Conservation (phyloP, 1,284 basidiomycete species). For the Ustilago esculenta region DNA sequence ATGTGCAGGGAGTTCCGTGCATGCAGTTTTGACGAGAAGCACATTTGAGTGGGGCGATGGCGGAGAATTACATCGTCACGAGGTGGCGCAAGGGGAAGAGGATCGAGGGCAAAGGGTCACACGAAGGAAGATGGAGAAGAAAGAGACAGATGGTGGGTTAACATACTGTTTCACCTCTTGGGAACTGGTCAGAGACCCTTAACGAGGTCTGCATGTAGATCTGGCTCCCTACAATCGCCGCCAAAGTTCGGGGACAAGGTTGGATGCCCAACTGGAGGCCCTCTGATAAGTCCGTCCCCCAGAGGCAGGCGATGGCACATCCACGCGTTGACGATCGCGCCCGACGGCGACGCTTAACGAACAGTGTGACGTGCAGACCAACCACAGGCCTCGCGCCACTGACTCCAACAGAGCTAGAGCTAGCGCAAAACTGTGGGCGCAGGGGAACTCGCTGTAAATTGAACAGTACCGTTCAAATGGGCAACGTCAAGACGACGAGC, state of each 20-base stretch:
- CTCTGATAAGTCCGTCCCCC: neutral
- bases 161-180: neutral
- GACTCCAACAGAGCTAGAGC: slow-evolving; percentile 6
- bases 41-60: neutral
- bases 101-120: slow-evolving; percentile 20
- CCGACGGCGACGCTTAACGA: too few relatives aligned
- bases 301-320: too few relatives aligned
- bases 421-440: slow-evolving; percentile 11
- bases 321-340: too few relatives aligned
- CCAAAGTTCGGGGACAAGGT: slow-evolving; percentile 14
- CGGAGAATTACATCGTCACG: slow-evolving; percentile 18
- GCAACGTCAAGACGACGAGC: neutral
- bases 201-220: slow-evolving; percentile 16
- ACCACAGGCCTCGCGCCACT: too few relatives aligned
- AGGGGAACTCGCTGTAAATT: slow-evolving; percentile 11
- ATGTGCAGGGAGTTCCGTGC: too few relatives aligned
- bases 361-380: too few relatives aligned
- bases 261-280: neutral
- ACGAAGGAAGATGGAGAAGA: neutral
- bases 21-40: too few relatives aligned
- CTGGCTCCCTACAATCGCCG: slow-evolving; percentile 1
- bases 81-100: slow-evolving; percentile 9
- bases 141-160: slow-evolving; percentile 2
- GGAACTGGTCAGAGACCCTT: slow-evolving; percentile 5
- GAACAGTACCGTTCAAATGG: too few relatives aligned